These are phyloP conservation scores for Fusarium brachygibbosum DNA, from an alignment of 2,329 filamentous ascomycete species.

Conservation along the genomic window DNA sequence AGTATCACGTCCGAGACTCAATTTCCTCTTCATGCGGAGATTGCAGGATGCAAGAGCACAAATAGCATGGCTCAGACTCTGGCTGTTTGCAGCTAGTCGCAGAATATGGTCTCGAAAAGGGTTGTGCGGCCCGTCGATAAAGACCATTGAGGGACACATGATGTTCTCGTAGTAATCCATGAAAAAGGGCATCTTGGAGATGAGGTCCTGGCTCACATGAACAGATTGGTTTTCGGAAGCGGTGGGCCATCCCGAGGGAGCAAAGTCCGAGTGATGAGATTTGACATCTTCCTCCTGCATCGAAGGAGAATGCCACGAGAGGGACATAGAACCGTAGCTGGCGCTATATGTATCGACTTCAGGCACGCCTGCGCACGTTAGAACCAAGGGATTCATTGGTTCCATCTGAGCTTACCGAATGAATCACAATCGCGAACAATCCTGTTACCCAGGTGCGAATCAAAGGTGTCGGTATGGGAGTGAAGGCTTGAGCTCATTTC, in stretches of 20 bases:
- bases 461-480: slow-evolving; percentile 71
- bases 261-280: slow-evolving; percentile 59
- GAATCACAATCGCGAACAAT: slow-evolving; percentile 68
- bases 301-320: slow-evolving; percentile 61
- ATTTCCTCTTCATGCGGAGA: slow-evolving; percentile 83
- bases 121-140: slow-evolving; percentile 87
- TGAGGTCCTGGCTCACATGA: slow-evolving; percentile 72
- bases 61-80: slow-evolving; percentile 91
- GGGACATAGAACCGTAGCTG: slow-evolving; percentile 62
- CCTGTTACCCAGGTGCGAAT: slow-evolving; percentile 66
- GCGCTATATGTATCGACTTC: slow-evolving; percentile 67
- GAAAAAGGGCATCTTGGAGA: slow-evolving; percentile 86
- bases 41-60: slow-evolving; percentile 92
- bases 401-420: slow-evolving; percentile 63
- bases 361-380: slow-evolving; percentile 62
- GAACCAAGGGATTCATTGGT: slow-evolving; percentile 54
- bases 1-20: slow-evolving; percentile 71
- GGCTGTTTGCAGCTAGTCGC: slow-evolving; percentile 80
- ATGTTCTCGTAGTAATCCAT: slow-evolving; percentile 95
- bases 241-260: slow-evolving; percentile 63
- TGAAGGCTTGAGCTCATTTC: slow-evolving; percentile 72
- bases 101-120: slow-evolving; percentile 89
- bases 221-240: slow-evolving; percentile 61
- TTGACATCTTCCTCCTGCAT: slow-evolving; percentile 62
- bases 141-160: slow-evolving; percentile 91